Percentiles rank a stretch among this genome's conserved stretches.
Conservation (phyloP, 148 eudicot species). For the Spergularia bocconei region DNA sequence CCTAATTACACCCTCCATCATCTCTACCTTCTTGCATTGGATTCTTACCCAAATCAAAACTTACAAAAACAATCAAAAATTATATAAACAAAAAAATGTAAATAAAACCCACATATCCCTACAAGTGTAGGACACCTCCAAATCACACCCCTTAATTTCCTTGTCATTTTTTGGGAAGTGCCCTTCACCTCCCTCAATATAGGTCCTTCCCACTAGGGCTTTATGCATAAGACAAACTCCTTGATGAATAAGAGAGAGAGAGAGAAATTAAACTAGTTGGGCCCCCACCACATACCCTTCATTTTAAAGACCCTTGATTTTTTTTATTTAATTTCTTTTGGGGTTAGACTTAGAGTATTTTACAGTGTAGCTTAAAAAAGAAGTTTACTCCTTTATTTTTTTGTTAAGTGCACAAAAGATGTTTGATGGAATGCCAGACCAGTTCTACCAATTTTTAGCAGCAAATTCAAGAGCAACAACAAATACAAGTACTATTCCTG, state of each 20-base stretch:
- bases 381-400: no score
- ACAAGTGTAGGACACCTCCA: slow-evolving; percentile 45
- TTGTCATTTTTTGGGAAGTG: slow-evolving; percentile 40
- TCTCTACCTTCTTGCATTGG: slow-evolving; percentile 21
- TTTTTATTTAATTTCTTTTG: background rate
- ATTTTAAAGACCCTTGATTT: background rate
- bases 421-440: slow-evolving; percentile 82
- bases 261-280: slow-evolving; percentile 7
- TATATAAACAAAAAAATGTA: no score
- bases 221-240: slow-evolving; percentile 41
- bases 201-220: slow-evolving; percentile 21
- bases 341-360: background rate
- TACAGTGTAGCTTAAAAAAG: slow-evolving; percentile 12
- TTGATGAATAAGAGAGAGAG: slow-evolving; percentile 58
- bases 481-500: slow-evolving; percentile 11
- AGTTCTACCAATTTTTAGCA: slow-evolving; percentile 71
- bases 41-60: slow-evolving; percentile 12
- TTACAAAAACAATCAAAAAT: background rate
- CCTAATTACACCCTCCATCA: slow-evolving; percentile 42
- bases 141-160: slow-evolving; percentile 29
- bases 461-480: slow-evolving; percentile 32
- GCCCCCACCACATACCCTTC: slow-evolving; percentile 12
- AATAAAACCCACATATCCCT: slow-evolving; percentile 1
- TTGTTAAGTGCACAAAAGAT: no score
- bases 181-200: slow-evolving; percentile 30